These are phyloP conservation scores for Trichoderma breve DNA, from an alignment of 2,329 filamentous ascomycete species.

Conservation along the genomic window DNA sequence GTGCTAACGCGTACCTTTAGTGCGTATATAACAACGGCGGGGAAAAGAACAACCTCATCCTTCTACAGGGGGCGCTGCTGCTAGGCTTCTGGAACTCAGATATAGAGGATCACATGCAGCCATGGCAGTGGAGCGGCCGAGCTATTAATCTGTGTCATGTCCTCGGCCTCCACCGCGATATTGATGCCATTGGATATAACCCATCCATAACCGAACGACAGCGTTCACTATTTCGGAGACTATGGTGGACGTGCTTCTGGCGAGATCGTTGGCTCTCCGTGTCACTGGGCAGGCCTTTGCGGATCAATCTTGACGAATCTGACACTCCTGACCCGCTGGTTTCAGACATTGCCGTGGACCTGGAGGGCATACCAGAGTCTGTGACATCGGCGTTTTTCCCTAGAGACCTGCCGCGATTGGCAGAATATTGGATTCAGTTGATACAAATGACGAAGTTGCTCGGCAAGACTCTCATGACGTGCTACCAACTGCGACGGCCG, in stretches of 20 bases:
- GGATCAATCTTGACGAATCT: constrained; percentile 4
- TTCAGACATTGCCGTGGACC: constrained; percentile 1
- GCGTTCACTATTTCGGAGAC: constrained; percentile 1
- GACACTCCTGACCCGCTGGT: constrained; percentile 11
- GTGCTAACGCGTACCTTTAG: not conserved
- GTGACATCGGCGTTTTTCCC: not conserved
- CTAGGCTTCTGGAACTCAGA: constrained; percentile 13
- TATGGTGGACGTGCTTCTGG: constrained; percentile 15
- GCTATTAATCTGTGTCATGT: constrained; percentile 11
- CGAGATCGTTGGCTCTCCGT: constrained; percentile 6
- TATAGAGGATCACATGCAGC: constrained; percentile 8
- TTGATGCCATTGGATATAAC: constrained; percentile 11
- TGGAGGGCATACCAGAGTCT: constrained; percentile 10
- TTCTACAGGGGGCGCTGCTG: not conserved
- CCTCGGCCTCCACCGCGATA: constrained; percentile 6
- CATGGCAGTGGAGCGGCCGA: constrained; percentile 11
- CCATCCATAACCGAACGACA: constrained; percentile 5
- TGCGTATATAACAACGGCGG: constrained; percentile 9
- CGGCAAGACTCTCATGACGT: constrained; percentile 2
- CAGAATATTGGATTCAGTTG: constrained; percentile 5
- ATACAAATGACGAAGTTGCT: constrained; percentile 3
- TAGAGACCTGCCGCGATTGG: constrained; percentile 4
- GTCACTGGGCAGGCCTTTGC: not conserved
- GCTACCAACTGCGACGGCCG: constrained; percentile 4
- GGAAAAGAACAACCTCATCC: constrained; percentile 7